These are phyloP conservation scores for Angomonas deanei DNA, from an alignment of 208 protist species.

Conservation along the genomic window DNA sequence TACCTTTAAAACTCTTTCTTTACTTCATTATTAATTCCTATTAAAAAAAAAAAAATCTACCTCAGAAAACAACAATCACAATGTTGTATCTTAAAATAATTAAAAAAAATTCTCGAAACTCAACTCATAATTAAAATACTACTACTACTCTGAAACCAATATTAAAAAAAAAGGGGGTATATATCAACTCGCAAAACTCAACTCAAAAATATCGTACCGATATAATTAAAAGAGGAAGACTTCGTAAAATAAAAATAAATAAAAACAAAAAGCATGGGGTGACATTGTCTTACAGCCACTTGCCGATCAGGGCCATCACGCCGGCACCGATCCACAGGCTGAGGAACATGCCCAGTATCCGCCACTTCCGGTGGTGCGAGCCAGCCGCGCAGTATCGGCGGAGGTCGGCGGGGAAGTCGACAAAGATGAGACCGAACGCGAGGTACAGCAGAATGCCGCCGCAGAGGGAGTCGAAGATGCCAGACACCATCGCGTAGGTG, in stretches of 20 bases:
- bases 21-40: not conserved
- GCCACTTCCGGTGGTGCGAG: not conserved
- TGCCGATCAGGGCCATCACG: conserved; percentile 8
- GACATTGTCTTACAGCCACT: conserved; percentile 13
- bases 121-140: too few relatives aligned
- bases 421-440: conserved; percentile 48
- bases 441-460: conserved; percentile 75
- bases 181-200: conserved; percentile 1
- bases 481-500: conserved; percentile 28
- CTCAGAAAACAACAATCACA: not conserved
- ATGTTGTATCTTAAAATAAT: too few relatives aligned
- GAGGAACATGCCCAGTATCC: conserved; percentile 13
- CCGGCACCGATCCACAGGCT: conserved; percentile 11
- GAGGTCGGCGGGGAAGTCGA: conserved; percentile 51
- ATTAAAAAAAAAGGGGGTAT: not conserved
- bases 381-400: conserved; percentile 16
- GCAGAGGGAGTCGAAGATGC: conserved; percentile 44
- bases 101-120: too few relatives aligned
- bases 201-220: not conserved
- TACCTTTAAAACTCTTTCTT: not conserved
- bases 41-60: not conserved
- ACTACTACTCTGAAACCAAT: too few relatives aligned
- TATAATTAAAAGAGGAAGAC: not conserved
- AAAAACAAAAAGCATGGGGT: conserved; percentile 1
- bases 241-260: not conserved